phyloP scores from a whole-genome alignment of 805 yeast species.

The Maudiozyma serrabonitensis region DNA sequence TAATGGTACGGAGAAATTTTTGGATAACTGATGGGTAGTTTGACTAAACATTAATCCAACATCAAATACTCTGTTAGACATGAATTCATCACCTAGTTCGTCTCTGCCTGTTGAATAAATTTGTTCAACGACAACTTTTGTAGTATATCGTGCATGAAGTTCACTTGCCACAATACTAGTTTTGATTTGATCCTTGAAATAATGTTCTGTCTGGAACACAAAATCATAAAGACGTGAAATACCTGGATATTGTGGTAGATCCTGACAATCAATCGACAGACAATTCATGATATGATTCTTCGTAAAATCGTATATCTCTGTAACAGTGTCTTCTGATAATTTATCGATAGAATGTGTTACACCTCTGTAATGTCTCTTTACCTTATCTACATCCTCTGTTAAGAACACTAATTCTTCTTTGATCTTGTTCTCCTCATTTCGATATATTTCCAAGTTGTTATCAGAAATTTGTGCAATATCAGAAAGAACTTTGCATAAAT shows the following conservation, averaged over 20 bases:
- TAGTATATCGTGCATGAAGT: conserved; percentile 50
- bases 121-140: conserved; percentile 50
- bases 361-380: conserved; percentile 41
- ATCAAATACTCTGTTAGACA: conserved; percentile 52
- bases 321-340: conserved; percentile 51
- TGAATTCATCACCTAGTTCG: conserved; percentile 52
- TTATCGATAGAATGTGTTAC: conserved; percentile 52
- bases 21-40: conserved; percentile 49
- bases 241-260: conserved; percentile 47
- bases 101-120: conserved; percentile 54
- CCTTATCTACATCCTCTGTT: conserved; percentile 53
- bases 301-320: conserved; percentile 52
- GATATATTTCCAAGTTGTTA: conserved; percentile 49
- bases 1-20: conserved; percentile 49
- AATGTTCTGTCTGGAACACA: conserved; percentile 58
- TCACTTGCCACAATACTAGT: conserved; percentile 59
- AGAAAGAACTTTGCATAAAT: conserved; percentile 52
- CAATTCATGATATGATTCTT: conserved; percentile 42
- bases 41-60: conserved; percentile 78
- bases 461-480: conserved; percentile 57
- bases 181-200: conserved; percentile 56
- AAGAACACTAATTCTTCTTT: conserved; percentile 43
- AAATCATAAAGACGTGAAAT: conserved; percentile 56
- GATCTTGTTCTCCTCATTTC: conserved; percentile 40
- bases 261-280: conserved; percentile 31